These are phyloP conservation scores for Rhodotorula diobovata DNA, from an alignment of 768 basidiomycete genomes.

Conservation along the genomic window DNA sequence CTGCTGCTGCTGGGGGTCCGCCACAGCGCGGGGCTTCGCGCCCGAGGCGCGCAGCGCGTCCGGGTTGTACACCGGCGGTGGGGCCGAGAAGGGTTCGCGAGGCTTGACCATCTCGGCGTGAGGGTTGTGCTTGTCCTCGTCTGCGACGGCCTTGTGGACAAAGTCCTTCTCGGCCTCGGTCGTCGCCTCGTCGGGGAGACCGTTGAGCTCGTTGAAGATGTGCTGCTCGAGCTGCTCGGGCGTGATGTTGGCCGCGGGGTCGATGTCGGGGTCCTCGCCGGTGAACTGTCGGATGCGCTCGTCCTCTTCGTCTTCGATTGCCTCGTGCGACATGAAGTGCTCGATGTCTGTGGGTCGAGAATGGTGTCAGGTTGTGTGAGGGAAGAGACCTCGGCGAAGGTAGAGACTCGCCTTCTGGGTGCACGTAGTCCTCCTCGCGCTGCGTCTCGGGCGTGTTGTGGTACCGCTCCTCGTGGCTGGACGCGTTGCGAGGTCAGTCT, in stretches of 20 bases:
- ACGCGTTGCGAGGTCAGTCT: neutral
- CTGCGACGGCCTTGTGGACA: conserved; percentile 2
- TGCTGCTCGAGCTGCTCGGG: conserved; percentile 33
- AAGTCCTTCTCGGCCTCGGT: conserved; percentile 15
- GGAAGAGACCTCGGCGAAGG: neutral
- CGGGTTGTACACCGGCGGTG: conserved; percentile 11
- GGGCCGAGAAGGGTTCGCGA: neutral
- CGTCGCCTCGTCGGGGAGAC: conserved; percentile 18
- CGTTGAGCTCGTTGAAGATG: conserved; percentile 36
- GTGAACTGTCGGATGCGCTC: conserved; percentile 68
- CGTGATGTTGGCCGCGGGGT: conserved; percentile 6
- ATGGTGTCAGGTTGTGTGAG: neutral
- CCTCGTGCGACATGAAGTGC: conserved; percentile 83
- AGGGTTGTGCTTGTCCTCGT: conserved; percentile 11
- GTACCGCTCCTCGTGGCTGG: conserved; percentile 87
- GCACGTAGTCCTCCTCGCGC: conserved; percentile 87
- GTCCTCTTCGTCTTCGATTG: conserved; percentile 77
- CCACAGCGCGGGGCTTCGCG: neutral
- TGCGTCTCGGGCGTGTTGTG: conserved; percentile 97
- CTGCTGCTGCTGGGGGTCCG: neutral
- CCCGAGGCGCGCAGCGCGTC: neutral
- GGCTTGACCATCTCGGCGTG: conserved; percentile 6
- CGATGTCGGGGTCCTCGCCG: conserved; percentile 36
- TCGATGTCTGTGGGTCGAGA: conserved; percentile 52
- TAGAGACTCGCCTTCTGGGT: conserved; percentile 66